Evolutionary conservation across 2,329 filamentous ascomycete genomes (phyloP).

Genomic region (Pestalotiopsis sp.): DNA sequence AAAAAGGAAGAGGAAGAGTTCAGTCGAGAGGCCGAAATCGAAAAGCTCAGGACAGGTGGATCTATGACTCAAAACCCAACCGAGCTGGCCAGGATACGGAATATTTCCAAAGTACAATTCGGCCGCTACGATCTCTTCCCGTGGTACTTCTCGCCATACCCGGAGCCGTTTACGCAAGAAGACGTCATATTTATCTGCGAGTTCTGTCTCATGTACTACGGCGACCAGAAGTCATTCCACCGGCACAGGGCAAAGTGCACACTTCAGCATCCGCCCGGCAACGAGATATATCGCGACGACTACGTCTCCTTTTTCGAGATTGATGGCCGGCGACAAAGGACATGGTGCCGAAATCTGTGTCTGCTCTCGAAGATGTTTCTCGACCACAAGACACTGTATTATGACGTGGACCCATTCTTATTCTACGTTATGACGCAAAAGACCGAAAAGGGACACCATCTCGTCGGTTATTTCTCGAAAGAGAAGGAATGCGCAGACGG

Average conservation of each 20-base stretch:
- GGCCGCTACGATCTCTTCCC: constrained; percentile 89
- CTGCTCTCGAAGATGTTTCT: constrained; percentile 94
- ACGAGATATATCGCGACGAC: constrained; percentile 96
- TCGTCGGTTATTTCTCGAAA: constrained; percentile 99
- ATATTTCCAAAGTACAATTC: constrained; percentile 92
- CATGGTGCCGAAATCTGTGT: constrained; percentile 96
- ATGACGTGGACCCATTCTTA: constrained; percentile 97
- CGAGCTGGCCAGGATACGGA: constrained; percentile 93
- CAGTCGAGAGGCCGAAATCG: constrained; percentile 87
- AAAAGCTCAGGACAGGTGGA: constrained; percentile 89
- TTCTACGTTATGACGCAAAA: constrained; percentile 97
- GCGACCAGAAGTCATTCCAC: constrained; percentile 76
- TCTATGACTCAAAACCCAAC: constrained; percentile 99
- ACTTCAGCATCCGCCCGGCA: constrained; percentile 88
- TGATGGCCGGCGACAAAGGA: constrained; percentile 88
- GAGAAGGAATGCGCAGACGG: constrained; percentile 96
- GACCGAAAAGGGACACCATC: constrained; percentile 85
- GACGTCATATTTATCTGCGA: constrained; percentile 97
- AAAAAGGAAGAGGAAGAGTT: constrained; percentile 58
- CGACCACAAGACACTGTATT: constrained; percentile 95
- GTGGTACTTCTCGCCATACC: constrained; percentile 99
- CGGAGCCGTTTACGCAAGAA: constrained; percentile 81
- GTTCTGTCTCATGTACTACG: constrained; percentile 92
- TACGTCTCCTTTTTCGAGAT: constrained; percentile 97
- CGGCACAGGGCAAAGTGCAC: constrained; percentile 90